A percentile compares a stretch with the other conserved stretches of the same genome.
phyloP scores from a whole-genome alignment of 2,329 filamentous ascomycete genomes.

The Ophiostoma pallidulum region DNA sequence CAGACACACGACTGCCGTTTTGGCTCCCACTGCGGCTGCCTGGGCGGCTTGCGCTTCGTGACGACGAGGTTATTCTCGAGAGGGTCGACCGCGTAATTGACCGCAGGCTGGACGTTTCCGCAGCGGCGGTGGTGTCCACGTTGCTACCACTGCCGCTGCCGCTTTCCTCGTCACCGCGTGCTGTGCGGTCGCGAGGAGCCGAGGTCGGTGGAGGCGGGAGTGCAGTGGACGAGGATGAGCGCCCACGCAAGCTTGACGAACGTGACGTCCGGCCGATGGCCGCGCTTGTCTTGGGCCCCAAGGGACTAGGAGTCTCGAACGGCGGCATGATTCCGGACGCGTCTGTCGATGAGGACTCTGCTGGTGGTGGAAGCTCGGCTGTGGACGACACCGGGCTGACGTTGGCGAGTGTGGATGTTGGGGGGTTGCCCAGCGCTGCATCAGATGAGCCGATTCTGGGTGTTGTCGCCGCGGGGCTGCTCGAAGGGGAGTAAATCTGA shows the following conservation, averaged over 20 bases:
- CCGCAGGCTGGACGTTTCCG: conserved; percentile 44
- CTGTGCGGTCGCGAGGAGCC: conserved; percentile 17
- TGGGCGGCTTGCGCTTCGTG: conserved; percentile 22
- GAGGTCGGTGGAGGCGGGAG: conserved; percentile 21
- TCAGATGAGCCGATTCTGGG: conserved; percentile 26
- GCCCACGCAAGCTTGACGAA: conserved; percentile 9
- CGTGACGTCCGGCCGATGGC: background rate
- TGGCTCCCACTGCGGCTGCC: conserved; percentile 22
- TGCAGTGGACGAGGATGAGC: conserved; percentile 3
- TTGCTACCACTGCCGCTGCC: conserved; percentile 28
- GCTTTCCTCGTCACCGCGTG: conserved; percentile 18
- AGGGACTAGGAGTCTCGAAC: too few species aligned
- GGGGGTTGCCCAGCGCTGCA: conserved; percentile 18
- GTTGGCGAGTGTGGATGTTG: background rate
- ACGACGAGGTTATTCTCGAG: conserved; percentile 34
- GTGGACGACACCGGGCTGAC: conserved; percentile 36
- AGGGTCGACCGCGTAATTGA: conserved; percentile 48
- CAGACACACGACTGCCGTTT: too few species aligned
- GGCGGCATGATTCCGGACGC: background rate
- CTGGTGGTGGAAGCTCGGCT: conserved; percentile 34
- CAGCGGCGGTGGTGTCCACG: conserved; percentile 30
- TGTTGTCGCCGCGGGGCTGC: conserved; percentile 43
- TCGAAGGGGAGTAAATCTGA: conserved; percentile 59
- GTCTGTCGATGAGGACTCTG: too few species aligned
- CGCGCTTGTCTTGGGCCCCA: background rate